Evolutionary conservation across 1,284 basidiomycete species (phyloP).

Genomic region (Sanghuangporus baumii): DNA sequence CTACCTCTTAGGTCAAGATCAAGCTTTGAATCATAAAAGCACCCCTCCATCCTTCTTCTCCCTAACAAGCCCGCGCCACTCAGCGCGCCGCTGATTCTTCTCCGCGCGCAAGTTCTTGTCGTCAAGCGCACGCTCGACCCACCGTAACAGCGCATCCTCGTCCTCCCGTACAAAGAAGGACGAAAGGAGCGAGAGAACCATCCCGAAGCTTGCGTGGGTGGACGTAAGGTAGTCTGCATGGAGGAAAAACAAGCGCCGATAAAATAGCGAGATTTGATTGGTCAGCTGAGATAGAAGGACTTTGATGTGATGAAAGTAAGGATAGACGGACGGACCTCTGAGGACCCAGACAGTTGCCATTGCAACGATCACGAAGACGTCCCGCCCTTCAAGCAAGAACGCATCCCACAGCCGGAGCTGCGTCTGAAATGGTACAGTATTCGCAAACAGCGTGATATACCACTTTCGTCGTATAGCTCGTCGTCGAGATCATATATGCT

Average conservation of each 20-base stretch:
- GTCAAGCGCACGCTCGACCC: slow-evolving; percentile 71
- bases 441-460: slow-evolving; percentile 97
- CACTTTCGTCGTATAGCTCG: slow-evolving; percentile 95
- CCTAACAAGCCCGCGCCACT: slow-evolving; percentile 67
- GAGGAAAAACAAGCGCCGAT: not conserved
- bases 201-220: slow-evolving; percentile 77
- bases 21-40: slow-evolving; percentile 43
- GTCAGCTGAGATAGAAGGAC: slow-evolving; percentile 4
- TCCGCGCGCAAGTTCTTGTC: slow-evolving; percentile 63
- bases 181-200: slow-evolving; percentile 80
- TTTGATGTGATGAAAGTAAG: not conserved
- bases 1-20: no score
- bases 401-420: slow-evolving; percentile 95
- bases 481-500: slow-evolving; percentile 87
- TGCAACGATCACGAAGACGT: slow-evolving; percentile 81
- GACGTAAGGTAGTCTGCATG: slow-evolving; percentile 72
- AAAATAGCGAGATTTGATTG: not conserved
- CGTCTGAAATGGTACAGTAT: slow-evolving; percentile 93
- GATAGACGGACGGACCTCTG: slow-evolving; percentile 57
- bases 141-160: slow-evolving; percentile 73
- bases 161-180: slow-evolving; percentile 90
- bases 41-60: slow-evolving; percentile 59
- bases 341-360: slow-evolving; percentile 89
- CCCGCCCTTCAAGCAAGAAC: slow-evolving; percentile 79
- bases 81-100: slow-evolving; percentile 65